phyloP scores from a whole-genome alignment of 2,329 filamentous ascomycete genomes.

The Pleurostoma richardsiae region DNA sequence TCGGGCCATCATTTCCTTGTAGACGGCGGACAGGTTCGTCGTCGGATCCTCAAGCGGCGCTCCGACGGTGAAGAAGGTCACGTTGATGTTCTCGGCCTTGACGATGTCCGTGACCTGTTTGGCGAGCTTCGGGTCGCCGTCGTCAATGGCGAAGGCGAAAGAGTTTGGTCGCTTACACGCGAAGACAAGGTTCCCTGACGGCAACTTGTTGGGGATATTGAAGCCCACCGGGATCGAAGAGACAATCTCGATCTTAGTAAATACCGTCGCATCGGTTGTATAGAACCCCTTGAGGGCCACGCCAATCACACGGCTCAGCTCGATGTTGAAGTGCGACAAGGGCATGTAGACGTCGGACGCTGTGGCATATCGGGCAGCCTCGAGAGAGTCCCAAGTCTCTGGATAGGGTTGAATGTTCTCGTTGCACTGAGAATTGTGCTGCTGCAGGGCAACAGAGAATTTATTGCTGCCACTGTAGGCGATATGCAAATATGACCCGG shows the following conservation, averaged over 20 bases:
- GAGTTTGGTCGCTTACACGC: constrained; percentile 63
- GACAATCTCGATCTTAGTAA: constrained; percentile 59
- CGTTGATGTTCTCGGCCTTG: constrained; percentile 55
- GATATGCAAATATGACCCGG: constrained; percentile 59
- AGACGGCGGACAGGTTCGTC: constrained; percentile 59
- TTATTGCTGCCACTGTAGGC: constrained; percentile 56
- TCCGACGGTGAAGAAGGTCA: constrained; percentile 69
- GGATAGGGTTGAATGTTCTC: constrained; percentile 52
- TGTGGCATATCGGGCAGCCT: constrained; percentile 53
- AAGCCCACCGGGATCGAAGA: constrained; percentile 43
- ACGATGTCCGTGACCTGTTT: constrained; percentile 58
- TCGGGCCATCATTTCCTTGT: constrained; percentile 54
- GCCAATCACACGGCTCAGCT: constrained; percentile 50
- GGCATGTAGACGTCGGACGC: constrained; percentile 61
- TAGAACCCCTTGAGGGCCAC: constrained; percentile 63
- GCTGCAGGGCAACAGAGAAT: constrained; percentile 61
- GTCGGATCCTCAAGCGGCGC: constrained; percentile 51
- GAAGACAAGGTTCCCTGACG: constrained; percentile 56
- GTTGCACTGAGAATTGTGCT: constrained; percentile 60
- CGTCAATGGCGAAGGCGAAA: constrained; percentile 69
- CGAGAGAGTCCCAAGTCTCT: constrained; percentile 63
- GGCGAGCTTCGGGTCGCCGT: constrained; percentile 56
- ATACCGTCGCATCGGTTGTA: constrained; percentile 38
- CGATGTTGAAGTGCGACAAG: constrained; percentile 59
- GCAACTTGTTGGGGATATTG: constrained; percentile 52